phyloP scores from a whole-genome alignment of 2,329 filamentous ascomycete species.

The Exophiala aquamarina region DNA sequence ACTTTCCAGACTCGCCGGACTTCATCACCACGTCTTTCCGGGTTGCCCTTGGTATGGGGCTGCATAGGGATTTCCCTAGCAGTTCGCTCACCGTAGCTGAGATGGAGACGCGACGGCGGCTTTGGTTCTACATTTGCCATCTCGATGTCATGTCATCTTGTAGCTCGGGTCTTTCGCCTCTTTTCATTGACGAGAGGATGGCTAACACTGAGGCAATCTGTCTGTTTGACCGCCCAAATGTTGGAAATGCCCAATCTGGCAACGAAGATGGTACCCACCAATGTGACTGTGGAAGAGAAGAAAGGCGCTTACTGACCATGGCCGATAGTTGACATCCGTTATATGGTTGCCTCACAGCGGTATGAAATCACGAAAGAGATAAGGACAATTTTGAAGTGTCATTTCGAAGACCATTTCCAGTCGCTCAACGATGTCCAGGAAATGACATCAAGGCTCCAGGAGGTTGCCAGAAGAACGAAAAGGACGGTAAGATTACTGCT shows the following conservation, averaged over 20 bases:
- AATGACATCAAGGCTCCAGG: constrained; percentile 9
- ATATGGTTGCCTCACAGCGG: constrained; percentile 22
- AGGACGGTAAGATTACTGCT: no score
- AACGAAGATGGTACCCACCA: no score
- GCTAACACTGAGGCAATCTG: constrained; percentile 21
- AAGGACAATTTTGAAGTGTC: constrained; percentile 14
- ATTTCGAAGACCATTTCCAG: constrained; percentile 22
- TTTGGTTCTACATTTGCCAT: constrained; percentile 27
- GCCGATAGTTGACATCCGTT: constrained; percentile 23
- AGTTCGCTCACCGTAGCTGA: constrained; percentile 16
- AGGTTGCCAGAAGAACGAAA: constrained; percentile 11
- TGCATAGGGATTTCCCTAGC: constrained; percentile 20
- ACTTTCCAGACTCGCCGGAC: constrained; percentile 23
- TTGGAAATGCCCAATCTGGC: no score
- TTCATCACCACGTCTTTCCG: constrained; percentile 25
- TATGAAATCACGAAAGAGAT: constrained; percentile 25
- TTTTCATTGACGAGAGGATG: constrained; percentile 26
- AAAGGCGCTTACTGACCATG: no score
- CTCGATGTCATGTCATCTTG: constrained; percentile 25
- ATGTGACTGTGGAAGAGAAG: no score
- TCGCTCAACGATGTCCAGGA: constrained; percentile 10
- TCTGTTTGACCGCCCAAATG: constrained; percentile 18
- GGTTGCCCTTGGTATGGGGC: constrained; percentile 24
- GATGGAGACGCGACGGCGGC: constrained; percentile 21
- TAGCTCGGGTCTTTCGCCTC: constrained; percentile 23